Base-by-base conservation (phyloP, 768 basidiomycete genomes). In the Lactarius quietus region DNA sequence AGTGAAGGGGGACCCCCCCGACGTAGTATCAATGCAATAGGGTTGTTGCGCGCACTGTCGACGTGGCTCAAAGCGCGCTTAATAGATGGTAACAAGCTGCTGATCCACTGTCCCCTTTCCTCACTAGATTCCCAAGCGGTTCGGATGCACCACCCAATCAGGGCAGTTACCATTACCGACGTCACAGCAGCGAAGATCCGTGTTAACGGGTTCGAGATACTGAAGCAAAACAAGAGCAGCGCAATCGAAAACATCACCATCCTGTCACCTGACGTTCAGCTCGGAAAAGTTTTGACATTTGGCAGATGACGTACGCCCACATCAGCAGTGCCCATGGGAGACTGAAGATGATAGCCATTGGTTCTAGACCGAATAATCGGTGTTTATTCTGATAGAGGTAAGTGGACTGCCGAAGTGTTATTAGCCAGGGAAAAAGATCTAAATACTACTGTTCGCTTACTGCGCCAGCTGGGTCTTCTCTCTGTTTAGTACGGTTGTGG, bases 301-400 rank as follows among this genome's bases (percentile, higher is more conserved):
- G 54, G 33, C 3, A 33, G 1, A 8, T 10, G 14, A 78, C 84
- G 73, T 69, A 85, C 85, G 79, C 80, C 84, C 84, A 86, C 76
- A 86, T 80, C 45, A 86, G 75, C 35, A 51, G 23, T 3, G 48
- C 48, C 48, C 48, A 51, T 12, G 48, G 48, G 48, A 51, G 48
- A 51, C 48, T 51, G 48, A 51, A 26, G 48, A 51, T 26, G 26
- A 51, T 51, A 14, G 48, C 48, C 48, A 51, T 26, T 14, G 48
- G 48, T 51, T 51, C 48, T 26, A 51, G 48, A 26, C 48, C 48
- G 23, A 51, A 51, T 51, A 26, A 6, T 2, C 12, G 48, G 15
- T 51, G 48, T 3, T 12, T 51, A 26, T 6, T 51, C 14, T 15
- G 66, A 6, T 65, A 53, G 10, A 77, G 61, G 54, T 68, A 76